phyloP scores from a whole-genome alignment of 2,329 filamentous ascomycete genomes.

The Penicillium griseofulvum region DNA sequence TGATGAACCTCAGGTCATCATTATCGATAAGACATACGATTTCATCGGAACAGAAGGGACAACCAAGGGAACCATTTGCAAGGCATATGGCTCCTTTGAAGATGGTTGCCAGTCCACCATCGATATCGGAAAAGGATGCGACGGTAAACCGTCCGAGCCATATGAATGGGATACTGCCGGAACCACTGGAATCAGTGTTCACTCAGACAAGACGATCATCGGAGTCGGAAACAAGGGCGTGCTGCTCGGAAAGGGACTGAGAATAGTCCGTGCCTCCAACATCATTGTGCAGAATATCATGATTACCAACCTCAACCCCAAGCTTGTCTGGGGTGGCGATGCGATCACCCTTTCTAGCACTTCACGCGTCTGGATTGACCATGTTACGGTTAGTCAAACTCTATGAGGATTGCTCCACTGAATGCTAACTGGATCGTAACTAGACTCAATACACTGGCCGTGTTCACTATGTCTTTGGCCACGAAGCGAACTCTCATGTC shows the following conservation, averaged over 20 bases:
- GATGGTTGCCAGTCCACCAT: neutral
- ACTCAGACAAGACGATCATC: neutral
- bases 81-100: neutral
- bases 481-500: neutral
- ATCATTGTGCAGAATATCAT: too few species aligned
- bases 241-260: too few species aligned
- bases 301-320: too few species aligned
- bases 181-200: neutral
- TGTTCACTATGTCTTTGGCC: neutral
- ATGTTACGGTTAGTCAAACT: too few species aligned
- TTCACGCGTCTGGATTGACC: too few species aligned
- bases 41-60: neutral
- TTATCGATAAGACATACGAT: neutral
- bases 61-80: neutral
- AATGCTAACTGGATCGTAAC: too few species aligned
- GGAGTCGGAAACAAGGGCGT: neutral
- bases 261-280: too few species aligned
- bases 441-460: neutral
- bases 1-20: neutral
- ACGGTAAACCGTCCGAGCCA: neutral
- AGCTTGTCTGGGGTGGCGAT: too few species aligned
- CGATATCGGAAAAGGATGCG: neutral
- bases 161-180: neutral
- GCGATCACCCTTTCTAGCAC: too few species aligned
- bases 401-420: too few species aligned